Base-by-base conservation (phyloP, 2,329 filamentous ascomycete species). In the Beauveria sp. region DNA sequence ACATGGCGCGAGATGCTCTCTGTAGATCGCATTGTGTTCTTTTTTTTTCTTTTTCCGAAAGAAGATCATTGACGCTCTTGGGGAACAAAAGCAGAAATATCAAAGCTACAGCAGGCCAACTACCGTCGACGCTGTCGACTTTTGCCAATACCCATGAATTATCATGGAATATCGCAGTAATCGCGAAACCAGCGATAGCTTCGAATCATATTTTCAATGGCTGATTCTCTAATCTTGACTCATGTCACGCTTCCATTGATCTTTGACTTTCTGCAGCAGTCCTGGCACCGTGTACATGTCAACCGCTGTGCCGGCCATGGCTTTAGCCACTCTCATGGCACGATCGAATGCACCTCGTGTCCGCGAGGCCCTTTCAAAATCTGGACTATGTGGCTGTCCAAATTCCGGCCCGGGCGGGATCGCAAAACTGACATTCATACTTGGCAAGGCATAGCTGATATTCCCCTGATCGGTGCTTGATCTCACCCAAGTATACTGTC, bases 401-500 rank as follows among this genome's bases (percentile, higher is more conserved):
- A 43, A 48, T 2, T 60, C 55, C 9, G 47, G 44, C 7, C 66
- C 77, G 3, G 80, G 75, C 18, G 71, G 72, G 63, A 84, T 83
- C 20, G 76, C 74, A 66, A 85, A 85, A 7, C 79, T 78, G 1
- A 77, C 73, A 61, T 76, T 80, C 48, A 86, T 69, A 56, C 79
- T 81, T 48, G 83, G 84, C 73, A 84, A 76, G 1, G 74, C 79
- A 66, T 85, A 80, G 65, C 79, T 84, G 60, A 86, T 70, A 64
- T 86, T 78, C 0, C 83, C 84, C 70, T 84, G 82, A 67, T 86
- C 83, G 0, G 81, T 84, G 64, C 80, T 83, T 3, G 82, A 82
- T 66, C 73, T 77, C 18, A 77, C 79, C 62, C 79, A 79, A 1
- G 77, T 61, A 2, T 77, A 75, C n/a, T 73, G 72, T n/a, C 75